Evolutionary conservation across 768 basidiomycete species (phyloP).

Genomic region (Naganishia kalamii): DNA sequence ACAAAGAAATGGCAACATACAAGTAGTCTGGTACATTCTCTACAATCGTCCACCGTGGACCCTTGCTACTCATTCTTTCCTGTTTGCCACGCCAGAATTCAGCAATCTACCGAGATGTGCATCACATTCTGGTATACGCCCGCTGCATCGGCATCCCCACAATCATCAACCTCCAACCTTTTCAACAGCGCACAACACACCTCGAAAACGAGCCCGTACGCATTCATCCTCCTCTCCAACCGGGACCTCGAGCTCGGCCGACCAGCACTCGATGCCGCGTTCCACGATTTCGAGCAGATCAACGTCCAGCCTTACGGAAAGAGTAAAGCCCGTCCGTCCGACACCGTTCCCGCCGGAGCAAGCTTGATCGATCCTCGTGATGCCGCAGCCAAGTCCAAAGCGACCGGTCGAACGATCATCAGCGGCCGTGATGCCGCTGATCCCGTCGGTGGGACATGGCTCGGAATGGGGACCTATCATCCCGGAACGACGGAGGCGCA

Average conservation of each 20-base stretch:
- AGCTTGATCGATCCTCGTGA: background rate
- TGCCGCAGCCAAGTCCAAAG: background rate
- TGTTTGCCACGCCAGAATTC: background rate
- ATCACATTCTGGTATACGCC: slow-evolving; percentile 12
- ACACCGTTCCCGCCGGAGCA: background rate
- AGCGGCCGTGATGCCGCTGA: slow-evolving; percentile 38
- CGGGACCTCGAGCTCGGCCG: slow-evolving; percentile 47
- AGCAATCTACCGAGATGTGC: background rate
- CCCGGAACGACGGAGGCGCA: slow-evolving; percentile 29
- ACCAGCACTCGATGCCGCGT: slow-evolving; percentile 39
- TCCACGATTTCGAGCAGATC: slow-evolving; percentile 35
- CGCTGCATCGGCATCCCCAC: background rate
- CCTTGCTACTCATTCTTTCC: background rate
- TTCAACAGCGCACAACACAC: background rate
- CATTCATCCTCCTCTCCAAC: slow-evolving; percentile 44
- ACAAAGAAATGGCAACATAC: no score
- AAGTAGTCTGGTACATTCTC: background rate
- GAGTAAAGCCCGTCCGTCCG: background rate
- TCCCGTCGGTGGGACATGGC: slow-evolving; percentile 45
- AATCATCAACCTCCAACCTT: background rate
- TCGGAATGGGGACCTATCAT: slow-evolving; percentile 41
- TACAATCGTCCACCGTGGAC: background rate
- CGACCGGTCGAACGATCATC: background rate
- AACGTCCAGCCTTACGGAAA: background rate
- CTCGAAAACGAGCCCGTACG: slow-evolving; percentile 17